Base-by-base conservation (phyloP, 176 grass and related monocot species). In the Urochloa ruziziensis region DNA sequence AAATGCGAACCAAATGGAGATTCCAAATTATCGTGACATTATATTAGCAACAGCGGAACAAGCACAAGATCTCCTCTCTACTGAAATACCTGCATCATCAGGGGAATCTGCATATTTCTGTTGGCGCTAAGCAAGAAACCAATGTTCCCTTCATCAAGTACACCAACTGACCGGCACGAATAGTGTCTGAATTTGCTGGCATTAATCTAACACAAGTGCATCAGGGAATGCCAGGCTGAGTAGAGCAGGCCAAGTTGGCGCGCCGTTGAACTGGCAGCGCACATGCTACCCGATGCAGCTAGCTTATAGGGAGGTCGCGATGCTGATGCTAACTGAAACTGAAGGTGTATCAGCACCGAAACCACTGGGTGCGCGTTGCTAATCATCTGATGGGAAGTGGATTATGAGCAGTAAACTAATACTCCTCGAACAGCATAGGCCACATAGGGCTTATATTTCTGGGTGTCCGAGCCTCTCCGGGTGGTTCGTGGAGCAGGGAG, bases 241-340 rank as follows among this genome's bases (percentile, higher is more conserved):
- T 5, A 3, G 34, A 13, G 67, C 47, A 58, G 58, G 36, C 23
- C 79, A 42, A 90, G 58, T 78, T 83, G 73, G 66, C 29, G 62
- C 56, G 32, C 16, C 16, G 19, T 82, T 58, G 33, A 81, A 76
- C 79, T 90, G 66, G 73, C 83, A 78, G 13, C 23, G 76, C 79
- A 83, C 83, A 82, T 82, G 88, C 16, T 71, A 43, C 9, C 42
- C 2, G 42, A 44, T 44, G 42, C 40, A 43, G 40, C 39, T 42
- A 44, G 42, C 68, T 73, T 16, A n/a, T 24, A 17, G n/a, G 4
- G 24, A 12, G 47, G 47, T 17, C 15, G 47, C 15, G 15, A 2
- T 2, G 77, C 32, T 19, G 32, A 49, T 53, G 62, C 67, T 53
- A 34, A 44, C 27, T 17, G 18, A 54, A 62, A 42, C 72, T 37